Evolutionary conservation across 164 flowering plant species (phyloP), one percentile per base, ranked within the genome.

Genomic region (Vitis labrusca): DNA sequence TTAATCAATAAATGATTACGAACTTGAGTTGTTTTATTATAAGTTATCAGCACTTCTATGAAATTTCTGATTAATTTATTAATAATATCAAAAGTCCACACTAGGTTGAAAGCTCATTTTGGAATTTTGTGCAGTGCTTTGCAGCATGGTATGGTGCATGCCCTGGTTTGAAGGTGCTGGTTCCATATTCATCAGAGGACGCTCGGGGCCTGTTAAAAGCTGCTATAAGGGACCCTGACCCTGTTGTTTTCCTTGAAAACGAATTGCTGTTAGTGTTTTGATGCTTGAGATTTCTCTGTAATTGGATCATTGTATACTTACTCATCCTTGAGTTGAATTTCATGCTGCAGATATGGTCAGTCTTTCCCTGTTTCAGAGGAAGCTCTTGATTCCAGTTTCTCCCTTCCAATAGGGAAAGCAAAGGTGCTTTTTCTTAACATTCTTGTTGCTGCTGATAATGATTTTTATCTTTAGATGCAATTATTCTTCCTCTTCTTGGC

Each of bases 241-340:
- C 98, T 72, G 94, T 91, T 76, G 93, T 93, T 66, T 93, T 93
- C 78, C 97, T 93, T 71, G 98, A 96, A 81, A 96, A 93, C 71
- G 99, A 96, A 83, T 77, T 93, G 74, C 66, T 95, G 99, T 93
- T 72, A 81, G 99, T 83, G 44, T 50, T 55, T 71, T 5, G 44
- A 37, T 3, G 44, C 44, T 37, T 37, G 44, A 37, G 17, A 15
- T 8, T 65, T 9, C 57, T 56, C 30, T 47, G 55, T 70, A 47
- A 69, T 66, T 30, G 4, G 55, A 37, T 37, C 51, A 50, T 23
- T 59, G 52, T 8, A 12, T 65, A n/a, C 7, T 48, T 58, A 19
- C 37, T 10, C 5, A 67, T 9, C 44, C 54, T 50, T 61, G 32
- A 30, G 44, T 57, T 29, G 17, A 48, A 64, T 61, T 10, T 50